phyloP scores from a whole-genome alignment of 2,329 filamentous ascomycete species.

The Cladosporium sp. region DNA sequence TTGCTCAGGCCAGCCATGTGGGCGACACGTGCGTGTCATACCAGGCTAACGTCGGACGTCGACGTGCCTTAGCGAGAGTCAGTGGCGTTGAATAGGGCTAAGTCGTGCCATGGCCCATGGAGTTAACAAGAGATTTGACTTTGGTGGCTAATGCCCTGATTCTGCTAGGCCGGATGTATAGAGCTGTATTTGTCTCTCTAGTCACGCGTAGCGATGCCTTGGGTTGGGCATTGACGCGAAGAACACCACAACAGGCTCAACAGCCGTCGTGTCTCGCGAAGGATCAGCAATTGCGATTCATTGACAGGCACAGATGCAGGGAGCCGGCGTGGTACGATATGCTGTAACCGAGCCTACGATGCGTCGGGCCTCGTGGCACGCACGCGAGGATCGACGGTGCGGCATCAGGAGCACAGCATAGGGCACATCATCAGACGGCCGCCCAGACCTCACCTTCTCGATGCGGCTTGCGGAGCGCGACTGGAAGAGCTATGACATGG shows the following conservation, averaged over 20 bases:
- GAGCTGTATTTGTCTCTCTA: too few species aligned
- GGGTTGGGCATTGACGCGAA: neutral
- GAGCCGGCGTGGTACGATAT: neutral
- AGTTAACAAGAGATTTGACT: too few species aligned
- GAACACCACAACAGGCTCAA: too few species aligned
- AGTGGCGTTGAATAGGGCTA: neutral
- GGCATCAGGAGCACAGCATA: slow-evolving; percentile 5
- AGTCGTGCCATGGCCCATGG: neutral
- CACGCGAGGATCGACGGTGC: slow-evolving; percentile 13
- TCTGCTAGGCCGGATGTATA: too few species aligned
- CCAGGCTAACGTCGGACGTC: neutral
- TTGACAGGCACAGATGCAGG: neutral
- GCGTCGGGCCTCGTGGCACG: slow-evolving; percentile 8
- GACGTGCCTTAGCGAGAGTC: neutral
- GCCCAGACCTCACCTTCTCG: slow-evolving; percentile 3
- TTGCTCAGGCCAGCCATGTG: slow-evolving; percentile 11
- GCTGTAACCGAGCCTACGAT: neutral
- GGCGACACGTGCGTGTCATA: slow-evolving; percentile 7
- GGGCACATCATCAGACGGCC: neutral
- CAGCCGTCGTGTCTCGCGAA: too few species aligned
- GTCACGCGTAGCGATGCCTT: neutral
- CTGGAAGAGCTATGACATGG: neutral
- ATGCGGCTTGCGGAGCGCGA: neutral
- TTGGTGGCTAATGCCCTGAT: too few species aligned
- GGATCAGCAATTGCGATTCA: too few species aligned